Conservation (phyloP, 73 alveolate genomes). For the Stentor coeruleus region DNA sequence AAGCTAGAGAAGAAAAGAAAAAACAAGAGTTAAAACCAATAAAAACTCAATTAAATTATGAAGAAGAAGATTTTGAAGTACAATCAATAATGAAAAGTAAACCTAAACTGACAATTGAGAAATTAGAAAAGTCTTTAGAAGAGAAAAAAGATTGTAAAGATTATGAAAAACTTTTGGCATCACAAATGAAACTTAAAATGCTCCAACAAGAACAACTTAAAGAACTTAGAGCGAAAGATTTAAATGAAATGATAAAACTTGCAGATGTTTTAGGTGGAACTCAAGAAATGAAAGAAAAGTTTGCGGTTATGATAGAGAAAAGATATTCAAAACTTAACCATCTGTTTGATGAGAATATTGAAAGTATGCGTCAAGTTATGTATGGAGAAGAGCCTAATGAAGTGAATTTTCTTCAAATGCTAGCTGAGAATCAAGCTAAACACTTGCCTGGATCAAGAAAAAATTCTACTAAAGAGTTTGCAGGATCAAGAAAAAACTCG, state of each 20-base stretch:
- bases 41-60: too few species aligned
- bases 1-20: neutral
- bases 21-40: too few species aligned
- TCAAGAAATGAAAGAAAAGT: neutral
- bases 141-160: neutral
- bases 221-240: neutral
- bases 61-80: neutral
- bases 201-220: neutral
- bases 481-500: too few species aligned
- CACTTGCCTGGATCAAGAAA: too few species aligned
- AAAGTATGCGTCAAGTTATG: neutral
- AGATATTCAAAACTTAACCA: neutral
- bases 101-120: neutral
- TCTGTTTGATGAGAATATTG: conserved; percentile 1
- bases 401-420: neutral
- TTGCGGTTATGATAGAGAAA: neutral
- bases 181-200: neutral
- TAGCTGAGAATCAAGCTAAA: too few species aligned
- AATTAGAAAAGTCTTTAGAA: neutral
- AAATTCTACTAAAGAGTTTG: too few species aligned
- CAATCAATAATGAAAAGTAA: neutral
- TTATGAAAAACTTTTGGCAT: neutral
- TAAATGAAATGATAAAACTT: neutral
- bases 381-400: neutral
- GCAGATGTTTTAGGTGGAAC: conserved; percentile 1